phyloP scores from a whole-genome alignment of 2,329 filamentous ascomycete species.

The Grosmannia clavigera region DNA sequence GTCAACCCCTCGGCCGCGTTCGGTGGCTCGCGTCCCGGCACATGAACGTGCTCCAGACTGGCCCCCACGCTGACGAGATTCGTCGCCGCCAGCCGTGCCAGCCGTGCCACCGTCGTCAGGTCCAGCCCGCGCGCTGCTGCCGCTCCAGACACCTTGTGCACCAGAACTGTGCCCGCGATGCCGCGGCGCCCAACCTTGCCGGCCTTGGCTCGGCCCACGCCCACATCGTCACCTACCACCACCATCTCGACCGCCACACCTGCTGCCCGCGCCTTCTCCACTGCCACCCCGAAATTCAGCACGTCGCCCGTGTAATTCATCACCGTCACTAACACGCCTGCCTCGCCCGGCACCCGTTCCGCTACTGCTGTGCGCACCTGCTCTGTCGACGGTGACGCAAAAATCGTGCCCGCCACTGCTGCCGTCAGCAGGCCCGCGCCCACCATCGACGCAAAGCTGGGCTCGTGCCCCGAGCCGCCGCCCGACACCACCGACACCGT shows the following conservation, averaged over 20 bases:
- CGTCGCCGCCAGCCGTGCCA: conserved; percentile 57
- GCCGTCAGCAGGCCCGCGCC: conserved; percentile 69
- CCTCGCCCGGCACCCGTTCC: conserved; percentile 45
- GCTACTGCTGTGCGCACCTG: conserved; percentile 70
- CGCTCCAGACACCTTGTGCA: conserved; percentile 83
- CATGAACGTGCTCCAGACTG: conserved; percentile 82
- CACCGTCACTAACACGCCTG: conserved; percentile 73
- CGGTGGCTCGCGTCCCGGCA: conserved; percentile 56
- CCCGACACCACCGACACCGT: conserved; percentile 77
- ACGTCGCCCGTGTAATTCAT: conserved; percentile 94
- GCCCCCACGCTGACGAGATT: conserved; percentile 80
- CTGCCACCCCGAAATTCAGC: conserved; percentile 85
- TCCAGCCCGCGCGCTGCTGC: conserved; percentile 58
- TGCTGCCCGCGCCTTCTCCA: conserved; percentile 77
- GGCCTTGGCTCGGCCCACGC: conserved; percentile 66
- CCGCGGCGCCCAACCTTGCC: conserved; percentile 90
- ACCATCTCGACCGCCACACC: conserved; percentile 77
- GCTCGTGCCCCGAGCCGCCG: conserved; percentile 83
- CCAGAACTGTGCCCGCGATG: conserved; percentile 80
- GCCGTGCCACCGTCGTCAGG: conserved; percentile 58
- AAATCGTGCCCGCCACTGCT: conserved; percentile 75
- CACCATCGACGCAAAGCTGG: conserved; percentile 76
- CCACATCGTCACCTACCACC: conserved; percentile 83
- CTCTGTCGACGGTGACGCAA: conserved; percentile 62
- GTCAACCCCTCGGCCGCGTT: conserved; percentile 41